These are phyloP conservation scores for Coniochaeta prunicola DNA, from an alignment of 2,329 filamentous ascomycete species.

Conservation along the genomic window DNA sequence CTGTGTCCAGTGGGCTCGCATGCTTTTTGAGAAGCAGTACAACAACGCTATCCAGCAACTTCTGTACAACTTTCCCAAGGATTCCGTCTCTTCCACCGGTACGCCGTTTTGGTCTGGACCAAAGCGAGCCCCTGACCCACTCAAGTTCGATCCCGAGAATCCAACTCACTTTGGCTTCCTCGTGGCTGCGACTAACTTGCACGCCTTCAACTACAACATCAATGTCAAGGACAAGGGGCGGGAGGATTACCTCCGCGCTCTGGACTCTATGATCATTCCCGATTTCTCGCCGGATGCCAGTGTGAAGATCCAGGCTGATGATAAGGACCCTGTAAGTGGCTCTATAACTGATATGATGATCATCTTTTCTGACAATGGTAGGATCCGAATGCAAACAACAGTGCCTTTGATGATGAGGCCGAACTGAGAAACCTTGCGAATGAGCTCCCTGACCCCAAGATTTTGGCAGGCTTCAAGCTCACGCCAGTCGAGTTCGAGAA, in stretches of 20 bases:
- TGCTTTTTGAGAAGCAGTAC: conserved; percentile 93
- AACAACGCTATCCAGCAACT: conserved; percentile 95
- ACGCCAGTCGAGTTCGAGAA: conserved; percentile 93
- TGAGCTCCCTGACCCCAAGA: conserved; percentile 70
- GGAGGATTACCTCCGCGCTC: conserved; percentile 66
- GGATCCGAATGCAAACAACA: conserved; percentile 70
- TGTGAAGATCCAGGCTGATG: conserved; percentile 94
- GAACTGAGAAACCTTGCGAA: conserved; percentile 67
- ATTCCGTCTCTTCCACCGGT: conserved; percentile 79
- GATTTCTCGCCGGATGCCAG: conserved; percentile 86
- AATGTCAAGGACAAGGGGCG: conserved; percentile 70
- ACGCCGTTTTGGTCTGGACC: conserved; percentile 97
- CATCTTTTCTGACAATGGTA: conserved; percentile 22
- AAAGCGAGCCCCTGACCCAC: conserved; percentile 86
- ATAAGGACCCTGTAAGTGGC: conserved; percentile 71
- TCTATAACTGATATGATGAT: background rate
- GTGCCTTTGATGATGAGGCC: conserved; percentile 62
- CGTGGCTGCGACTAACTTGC: conserved; percentile 80
- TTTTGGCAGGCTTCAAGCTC: conserved; percentile 80
- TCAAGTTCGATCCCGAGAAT: conserved; percentile 83
- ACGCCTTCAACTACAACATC: conserved; percentile 97
- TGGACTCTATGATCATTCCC: conserved; percentile 90
- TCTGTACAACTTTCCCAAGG: conserved; percentile 94
- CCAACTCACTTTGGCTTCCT: conserved; percentile 83
- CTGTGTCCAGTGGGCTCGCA: conserved; percentile 90